phyloP scores from a whole-genome alignment of 2,329 filamentous ascomycete genomes.

The Diaporthe batatas region DNA sequence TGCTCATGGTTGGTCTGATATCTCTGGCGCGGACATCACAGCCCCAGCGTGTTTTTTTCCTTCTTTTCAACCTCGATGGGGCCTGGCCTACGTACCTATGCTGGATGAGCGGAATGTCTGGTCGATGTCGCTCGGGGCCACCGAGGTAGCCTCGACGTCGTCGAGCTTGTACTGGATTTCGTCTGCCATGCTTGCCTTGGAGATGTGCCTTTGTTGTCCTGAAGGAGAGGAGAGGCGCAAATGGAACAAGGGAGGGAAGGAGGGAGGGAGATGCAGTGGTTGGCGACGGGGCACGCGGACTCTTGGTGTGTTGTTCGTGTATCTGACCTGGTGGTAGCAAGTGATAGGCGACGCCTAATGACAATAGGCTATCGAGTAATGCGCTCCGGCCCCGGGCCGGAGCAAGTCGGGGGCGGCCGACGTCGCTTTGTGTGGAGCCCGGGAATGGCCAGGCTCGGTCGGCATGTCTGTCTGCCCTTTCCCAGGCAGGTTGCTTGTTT shows the following conservation, averaged over 20 bases:
- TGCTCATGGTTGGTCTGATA: background rate
- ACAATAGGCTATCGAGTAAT: slow-evolving; percentile 43
- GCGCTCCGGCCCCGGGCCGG: slow-evolving; percentile 35
- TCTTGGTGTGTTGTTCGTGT: background rate
- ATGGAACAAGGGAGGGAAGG: background rate
- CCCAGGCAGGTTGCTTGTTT: background rate
- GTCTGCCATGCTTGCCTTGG: slow-evolving; percentile 52
- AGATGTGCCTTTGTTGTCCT: background rate
- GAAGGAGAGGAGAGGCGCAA: background rate
- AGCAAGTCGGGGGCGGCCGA: slow-evolving; percentile 37
- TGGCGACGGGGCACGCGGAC: background rate
- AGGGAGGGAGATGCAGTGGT: background rate
- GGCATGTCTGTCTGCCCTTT: background rate
- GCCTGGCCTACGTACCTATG: slow-evolving; percentile 65
- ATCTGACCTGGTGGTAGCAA: background rate
- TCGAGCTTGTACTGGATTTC: slow-evolving; percentile 70
- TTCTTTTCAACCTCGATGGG: too few species aligned
- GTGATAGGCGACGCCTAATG: slow-evolving; percentile 40
- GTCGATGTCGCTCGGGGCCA: slow-evolving; percentile 70
- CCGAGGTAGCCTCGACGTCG: slow-evolving; percentile 61
- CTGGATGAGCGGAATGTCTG: slow-evolving; percentile 71
- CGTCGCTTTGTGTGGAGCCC: slow-evolving; percentile 22
- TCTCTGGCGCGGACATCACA: background rate
- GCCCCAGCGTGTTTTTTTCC: background rate
- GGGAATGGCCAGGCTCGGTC: slow-evolving; percentile 10